Percentiles rank a stretch among this genome's conserved stretches.
Evolutionary conservation across 306 rosid genomes (phyloP).

Genomic region (Sesbania bispinosa): DNA sequence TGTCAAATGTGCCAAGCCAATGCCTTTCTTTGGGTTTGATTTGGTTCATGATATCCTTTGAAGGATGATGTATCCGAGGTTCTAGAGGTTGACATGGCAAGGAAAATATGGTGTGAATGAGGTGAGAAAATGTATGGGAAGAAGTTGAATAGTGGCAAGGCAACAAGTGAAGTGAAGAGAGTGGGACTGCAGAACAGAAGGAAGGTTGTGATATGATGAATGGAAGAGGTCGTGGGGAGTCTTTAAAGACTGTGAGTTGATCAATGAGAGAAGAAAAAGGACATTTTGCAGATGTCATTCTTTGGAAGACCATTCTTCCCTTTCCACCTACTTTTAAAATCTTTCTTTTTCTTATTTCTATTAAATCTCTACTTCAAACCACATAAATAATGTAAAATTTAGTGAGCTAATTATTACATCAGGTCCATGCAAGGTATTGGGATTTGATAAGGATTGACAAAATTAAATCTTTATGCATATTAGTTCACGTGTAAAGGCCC

Average conservation of each 20-base stretch:
- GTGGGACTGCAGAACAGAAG: conserved; percentile 23
- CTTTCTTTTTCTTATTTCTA: conserved; percentile 44
- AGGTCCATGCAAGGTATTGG: conserved; percentile 48
- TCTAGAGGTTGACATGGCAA: conserved; percentile 74
- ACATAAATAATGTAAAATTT: conserved; percentile 13
- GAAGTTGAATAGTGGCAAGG: conserved; percentile 17
- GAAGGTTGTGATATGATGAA: conserved; percentile 27
- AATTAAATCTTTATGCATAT: conserved; percentile 35
- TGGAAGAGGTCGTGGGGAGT: conserved; percentile 35
- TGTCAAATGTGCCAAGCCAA: conserved; percentile 99
- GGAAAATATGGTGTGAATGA: background rate
- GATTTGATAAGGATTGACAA: conserved; percentile 41
- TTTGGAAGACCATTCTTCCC: conserved; percentile 43
- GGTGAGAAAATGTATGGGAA: too few relatives aligned
- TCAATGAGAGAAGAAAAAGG: conserved; percentile 44
- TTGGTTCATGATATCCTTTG: conserved; percentile 34
- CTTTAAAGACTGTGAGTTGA: conserved; percentile 59
- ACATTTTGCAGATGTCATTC: conserved; percentile 60
- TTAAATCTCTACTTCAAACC: conserved; percentile 32
- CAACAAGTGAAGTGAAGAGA: conserved; percentile 18
- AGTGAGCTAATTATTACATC: conserved; percentile 56
- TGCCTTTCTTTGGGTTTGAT: conserved; percentile 81
- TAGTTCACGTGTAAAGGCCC: conserved; percentile 47
- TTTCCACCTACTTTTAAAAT: conserved; percentile 46
- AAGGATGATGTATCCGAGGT: conserved; percentile 55